Percentiles rank a stretch among this genome's conserved stretches.
phyloP scores from a whole-genome alignment of 2,329 filamentous ascomycete species.

The Seiridium unicorne region DNA sequence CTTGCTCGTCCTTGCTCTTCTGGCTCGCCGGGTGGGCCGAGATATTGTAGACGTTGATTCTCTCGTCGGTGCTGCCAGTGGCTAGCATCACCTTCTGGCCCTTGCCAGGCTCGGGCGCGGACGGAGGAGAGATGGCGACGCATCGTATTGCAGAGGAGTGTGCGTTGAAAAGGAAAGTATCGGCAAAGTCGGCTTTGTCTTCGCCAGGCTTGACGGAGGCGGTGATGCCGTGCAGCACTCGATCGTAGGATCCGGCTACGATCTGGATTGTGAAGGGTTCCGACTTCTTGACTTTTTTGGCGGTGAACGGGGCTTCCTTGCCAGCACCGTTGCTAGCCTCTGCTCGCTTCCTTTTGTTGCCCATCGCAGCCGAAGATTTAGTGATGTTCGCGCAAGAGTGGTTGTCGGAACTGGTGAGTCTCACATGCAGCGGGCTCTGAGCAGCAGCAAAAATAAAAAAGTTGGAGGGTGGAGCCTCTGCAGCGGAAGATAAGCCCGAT shows the following conservation, averaged over 20 bases:
- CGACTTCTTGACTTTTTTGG: constrained; percentile 25
- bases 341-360: constrained; percentile 46
- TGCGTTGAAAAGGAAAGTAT: constrained; percentile 94
- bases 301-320: constrained; percentile 12
- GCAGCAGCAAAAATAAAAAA: neutral
- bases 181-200: constrained; percentile 66
- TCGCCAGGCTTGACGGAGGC: constrained; percentile 58
- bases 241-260: constrained; percentile 90
- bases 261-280: constrained; percentile 71
- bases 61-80: constrained; percentile 88
- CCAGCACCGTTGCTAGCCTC: constrained; percentile 25
- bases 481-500: neutral
- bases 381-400: neutral
- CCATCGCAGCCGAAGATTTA: neutral
- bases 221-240: constrained; percentile 85
- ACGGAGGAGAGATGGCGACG: constrained; percentile 78
- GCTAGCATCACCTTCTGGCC: constrained; percentile 85
- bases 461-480: neutral
- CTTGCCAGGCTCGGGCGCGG: constrained; percentile 58
- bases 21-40: constrained; percentile 65
- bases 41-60: constrained; percentile 91
- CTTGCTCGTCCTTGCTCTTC: constrained; percentile 54
- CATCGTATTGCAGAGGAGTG: constrained; percentile 89
- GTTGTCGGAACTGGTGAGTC: neutral
- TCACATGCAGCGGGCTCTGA: neutral